phyloP scores from a whole-genome alignment of 331 rosid species.

The Prunus yedoensis region DNA sequence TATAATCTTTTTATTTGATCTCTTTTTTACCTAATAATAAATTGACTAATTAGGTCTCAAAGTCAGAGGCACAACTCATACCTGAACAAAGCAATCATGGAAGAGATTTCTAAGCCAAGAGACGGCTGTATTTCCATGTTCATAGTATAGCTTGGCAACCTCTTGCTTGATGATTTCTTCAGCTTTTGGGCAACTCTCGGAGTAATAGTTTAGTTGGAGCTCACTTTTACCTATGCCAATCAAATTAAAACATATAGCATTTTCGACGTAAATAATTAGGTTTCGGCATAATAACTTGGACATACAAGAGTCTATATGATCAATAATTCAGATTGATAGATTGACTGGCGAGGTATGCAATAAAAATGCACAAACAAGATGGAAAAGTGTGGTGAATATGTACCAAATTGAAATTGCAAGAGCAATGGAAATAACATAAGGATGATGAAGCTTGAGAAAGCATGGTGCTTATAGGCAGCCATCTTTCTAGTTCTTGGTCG shows the following conservation, averaged over 20 bases:
- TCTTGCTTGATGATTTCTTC: slow-evolving; percentile 73
- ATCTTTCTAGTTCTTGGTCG: slow-evolving; percentile 11
- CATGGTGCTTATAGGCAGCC: slow-evolving; percentile 30
- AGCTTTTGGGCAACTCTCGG: slow-evolving; percentile 71
- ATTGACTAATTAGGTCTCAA: background rate
- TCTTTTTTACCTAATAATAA: background rate
- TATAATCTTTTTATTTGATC: background rate
- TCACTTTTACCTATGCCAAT: slow-evolving; percentile 56
- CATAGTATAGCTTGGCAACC: slow-evolving; percentile 50
- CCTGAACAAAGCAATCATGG: slow-evolving; percentile 88
- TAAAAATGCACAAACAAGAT: background rate
- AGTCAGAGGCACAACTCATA: slow-evolving; percentile 14
- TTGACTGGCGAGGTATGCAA: too few species aligned
- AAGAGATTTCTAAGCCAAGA: slow-evolving; percentile 94
- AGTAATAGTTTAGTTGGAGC: slow-evolving; percentile 53
- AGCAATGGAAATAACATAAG: slow-evolving; percentile 33
- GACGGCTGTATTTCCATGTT: slow-evolving; percentile 84
- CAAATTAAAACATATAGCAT: background rate
- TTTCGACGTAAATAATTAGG: too few species aligned
- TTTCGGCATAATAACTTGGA: background rate
- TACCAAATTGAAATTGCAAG: slow-evolving; percentile 50
- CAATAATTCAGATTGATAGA: background rate
- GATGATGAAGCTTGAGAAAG: slow-evolving; percentile 1
- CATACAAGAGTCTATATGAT: background rate
- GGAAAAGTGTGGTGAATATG: background rate